Evolutionary conservation across 164 flowering plant species (phyloP).

Genomic region (Stephania yunnanensis): DNA sequence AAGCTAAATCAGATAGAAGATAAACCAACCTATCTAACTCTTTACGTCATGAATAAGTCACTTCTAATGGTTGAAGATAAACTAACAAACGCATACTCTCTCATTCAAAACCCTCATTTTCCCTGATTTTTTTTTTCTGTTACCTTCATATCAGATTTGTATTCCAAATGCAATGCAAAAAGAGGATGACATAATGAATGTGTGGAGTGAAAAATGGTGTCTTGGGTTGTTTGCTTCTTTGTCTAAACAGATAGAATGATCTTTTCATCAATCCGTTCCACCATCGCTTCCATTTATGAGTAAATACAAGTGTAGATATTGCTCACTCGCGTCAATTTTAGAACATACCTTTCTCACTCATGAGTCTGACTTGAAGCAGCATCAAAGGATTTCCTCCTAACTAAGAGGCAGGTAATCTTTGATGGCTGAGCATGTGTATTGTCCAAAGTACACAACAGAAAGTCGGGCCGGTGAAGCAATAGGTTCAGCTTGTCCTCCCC

Average conservation of each 20-base stretch:
- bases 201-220: not conserved
- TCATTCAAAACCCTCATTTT: too few relatives aligned
- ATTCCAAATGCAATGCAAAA: not conserved
- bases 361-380: slow-evolving; percentile 12
- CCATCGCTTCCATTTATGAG: not conserved
- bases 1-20: not conserved
- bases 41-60: too few relatives aligned
- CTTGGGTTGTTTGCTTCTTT: not conserved
- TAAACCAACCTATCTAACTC: too few relatives aligned
- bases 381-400: slow-evolving; percentile 66
- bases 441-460: slow-evolving; percentile 58
- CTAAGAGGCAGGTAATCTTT: slow-evolving; percentile 57
- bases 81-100: too few relatives aligned
- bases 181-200: not conserved
- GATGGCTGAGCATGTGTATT: slow-evolving; percentile 54
- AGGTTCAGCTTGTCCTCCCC: slow-evolving; percentile 53
- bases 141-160: too few relatives aligned
- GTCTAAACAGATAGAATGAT: not conserved
- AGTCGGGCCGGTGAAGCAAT: slow-evolving; percentile 67
- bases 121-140: too few relatives aligned
- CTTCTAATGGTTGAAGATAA: not conserved
- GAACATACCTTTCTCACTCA: not conserved
- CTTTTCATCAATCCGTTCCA: not conserved
- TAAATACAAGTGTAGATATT: slow-evolving; percentile 1
- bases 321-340: not conserved